Base-by-base conservation (phyloP, 2,329 filamentous ascomycete genomes). In the Thielaviopsis punctulata region DNA sequence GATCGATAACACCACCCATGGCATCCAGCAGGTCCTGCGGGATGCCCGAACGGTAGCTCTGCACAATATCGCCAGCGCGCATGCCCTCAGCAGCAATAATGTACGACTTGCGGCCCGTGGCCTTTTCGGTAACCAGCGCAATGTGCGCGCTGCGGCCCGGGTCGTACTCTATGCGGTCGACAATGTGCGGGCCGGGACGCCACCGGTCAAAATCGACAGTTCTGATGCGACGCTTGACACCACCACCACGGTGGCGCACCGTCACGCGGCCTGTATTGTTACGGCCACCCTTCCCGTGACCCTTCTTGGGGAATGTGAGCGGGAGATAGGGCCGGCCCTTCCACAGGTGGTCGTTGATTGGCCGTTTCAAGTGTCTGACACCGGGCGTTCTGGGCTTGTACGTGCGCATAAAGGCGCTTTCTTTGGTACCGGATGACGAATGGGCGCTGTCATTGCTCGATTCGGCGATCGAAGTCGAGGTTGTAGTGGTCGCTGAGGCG, bases 271-370 rank as follows among this genome's bases (percentile, higher is more conserved):
- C 93, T 51, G 77, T 83, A 62, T 86, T 84, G 66, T 98, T 98
- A 60, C 92, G 79, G 44, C 92, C 92, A 66, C 92, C 93, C 66
- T 94, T 92, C 50, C 79, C 82, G 61, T 95, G 88, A 15, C 92
- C 92, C 66, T 90, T 90, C 66, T 95, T 95, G 36, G 88, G 80
- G 61, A 87, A 86, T 10, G 93, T 98, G 65, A 98, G 75, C 49
- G 82, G 79, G 30, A 86, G 73, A 59, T 84, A 80, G 1, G 92
- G 86, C 53, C 88, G 76, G 54, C 92, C 92, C 68, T 94, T 95
- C 87, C 87, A 96, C 45, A 98, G 71, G 66, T 98, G 92, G 62
- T 95, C 88, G 68, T 96, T 96, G 68, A 95, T 82, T 13, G 92
- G 88, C 44, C 92, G 79, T 65, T 83, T 84, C 58, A 98, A 72